phyloP scores from a whole-genome alignment of 192 early-diverging fungal genomes.

The Funneliformis geosporum region DNA sequence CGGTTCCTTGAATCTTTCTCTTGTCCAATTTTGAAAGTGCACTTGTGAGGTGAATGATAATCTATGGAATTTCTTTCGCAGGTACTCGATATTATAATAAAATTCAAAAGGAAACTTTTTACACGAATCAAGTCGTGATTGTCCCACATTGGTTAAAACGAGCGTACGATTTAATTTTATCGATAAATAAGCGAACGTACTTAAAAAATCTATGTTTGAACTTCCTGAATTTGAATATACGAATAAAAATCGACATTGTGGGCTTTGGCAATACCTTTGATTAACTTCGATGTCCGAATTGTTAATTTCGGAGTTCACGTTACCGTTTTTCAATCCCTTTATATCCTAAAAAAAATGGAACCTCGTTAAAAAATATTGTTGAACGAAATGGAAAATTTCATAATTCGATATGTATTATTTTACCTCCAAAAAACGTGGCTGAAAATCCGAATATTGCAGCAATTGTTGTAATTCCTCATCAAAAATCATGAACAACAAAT shows the following conservation, averaged over 20 bases:
- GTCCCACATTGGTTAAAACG: constrained; percentile 40
- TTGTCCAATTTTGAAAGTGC: constrained; percentile 3
- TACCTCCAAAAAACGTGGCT: too few species aligned
- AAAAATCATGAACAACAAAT: too few species aligned
- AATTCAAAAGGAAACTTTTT: constrained; percentile 34
- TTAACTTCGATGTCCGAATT: background rate
- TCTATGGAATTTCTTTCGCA: background rate
- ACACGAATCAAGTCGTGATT: constrained; percentile 37
- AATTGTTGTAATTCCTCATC: too few species aligned
- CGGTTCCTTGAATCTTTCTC: background rate
- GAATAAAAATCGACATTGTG: constrained; percentile 6
- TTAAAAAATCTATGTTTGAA: constrained; percentile 40
- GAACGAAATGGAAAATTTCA: too few species aligned
- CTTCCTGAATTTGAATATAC: constrained; percentile 7
- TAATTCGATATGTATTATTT: too few species aligned
- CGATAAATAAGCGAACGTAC: constrained; percentile 32
- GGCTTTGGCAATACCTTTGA: background rate
- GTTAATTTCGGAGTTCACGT: too few species aligned
- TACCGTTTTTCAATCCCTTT: too few species aligned
- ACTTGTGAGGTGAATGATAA: background rate
- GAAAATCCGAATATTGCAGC: too few species aligned
- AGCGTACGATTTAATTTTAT: constrained; percentile 40
- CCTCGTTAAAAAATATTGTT: too few species aligned
- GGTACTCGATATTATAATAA: constrained; percentile 32
- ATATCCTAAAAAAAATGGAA: too few species aligned